Percentiles rank a stretch among this genome's conserved stretches.
phyloP scores from a whole-genome alignment of 805 yeast species.

The Pichia rugopelliculosa region DNA sequence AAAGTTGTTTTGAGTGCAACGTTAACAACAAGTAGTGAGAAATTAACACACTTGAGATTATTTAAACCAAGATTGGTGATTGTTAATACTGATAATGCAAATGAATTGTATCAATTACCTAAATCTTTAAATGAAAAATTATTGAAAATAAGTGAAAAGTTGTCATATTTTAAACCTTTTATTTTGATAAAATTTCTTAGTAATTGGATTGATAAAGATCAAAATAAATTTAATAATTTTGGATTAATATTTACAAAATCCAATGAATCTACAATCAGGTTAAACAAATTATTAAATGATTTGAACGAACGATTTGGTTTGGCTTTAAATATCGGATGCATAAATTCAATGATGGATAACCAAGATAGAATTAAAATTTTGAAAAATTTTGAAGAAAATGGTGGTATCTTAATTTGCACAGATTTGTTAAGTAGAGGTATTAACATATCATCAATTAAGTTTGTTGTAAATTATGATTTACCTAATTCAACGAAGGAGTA shows the following conservation, averaged over 20 bases:
- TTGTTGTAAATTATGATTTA: slow-evolving; percentile 83
- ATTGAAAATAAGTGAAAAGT: slow-evolving; percentile 24
- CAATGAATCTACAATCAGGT: slow-evolving; percentile 81
- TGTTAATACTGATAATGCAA: slow-evolving; percentile 47
- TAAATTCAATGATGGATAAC: slow-evolving; percentile 53
- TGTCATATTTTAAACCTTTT: slow-evolving; percentile 59
- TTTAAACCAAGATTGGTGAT: slow-evolving; percentile 66
- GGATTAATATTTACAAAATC: slow-evolving; percentile 64
- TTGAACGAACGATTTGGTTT: slow-evolving; percentile 24
- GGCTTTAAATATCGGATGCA: slow-evolving; percentile 31
- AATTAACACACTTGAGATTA: slow-evolving; percentile 63
- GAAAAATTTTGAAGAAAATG: slow-evolving; percentile 44
- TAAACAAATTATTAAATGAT: slow-evolving; percentile 51
- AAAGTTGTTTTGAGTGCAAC: slow-evolving; percentile 88
- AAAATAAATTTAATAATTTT: slow-evolving; percentile 27
- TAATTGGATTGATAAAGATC: slow-evolving; percentile 22
- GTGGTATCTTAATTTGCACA: slow-evolving; percentile 61
- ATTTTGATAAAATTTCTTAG: slow-evolving; percentile 51
- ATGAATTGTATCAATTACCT: slow-evolving; percentile 59
- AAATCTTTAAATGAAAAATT: slow-evolving; percentile 32
- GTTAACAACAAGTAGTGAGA: slow-evolving; percentile 86
- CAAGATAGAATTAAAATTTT: slow-evolving; percentile 50
- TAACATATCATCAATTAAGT: slow-evolving; percentile 61
- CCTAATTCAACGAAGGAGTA: slow-evolving; percentile 88
- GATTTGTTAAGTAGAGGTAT: slow-evolving; percentile 96